Conservation (phyloP, 2,329 filamentous ascomycete genomes). For the Cladosporium cucumerinum region DNA sequence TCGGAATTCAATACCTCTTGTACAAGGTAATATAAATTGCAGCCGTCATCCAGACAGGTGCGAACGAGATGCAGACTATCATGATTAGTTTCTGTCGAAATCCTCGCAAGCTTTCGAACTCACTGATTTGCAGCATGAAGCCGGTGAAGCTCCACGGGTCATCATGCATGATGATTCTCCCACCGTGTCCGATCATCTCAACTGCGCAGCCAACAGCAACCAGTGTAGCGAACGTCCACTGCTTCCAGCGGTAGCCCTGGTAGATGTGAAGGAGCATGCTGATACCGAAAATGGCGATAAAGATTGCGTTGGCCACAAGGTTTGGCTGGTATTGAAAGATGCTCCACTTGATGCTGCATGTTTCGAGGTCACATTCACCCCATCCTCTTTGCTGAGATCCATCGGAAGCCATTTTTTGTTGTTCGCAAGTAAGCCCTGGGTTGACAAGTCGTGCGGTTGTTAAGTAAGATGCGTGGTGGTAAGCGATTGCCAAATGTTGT, state of each 20-base stretch:
- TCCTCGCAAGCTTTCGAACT: not conserved
- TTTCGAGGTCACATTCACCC: conserved; percentile 18
- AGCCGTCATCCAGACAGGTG: conserved; percentile 62
- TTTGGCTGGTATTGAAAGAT: conserved; percentile 50
- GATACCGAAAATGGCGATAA: conserved; percentile 49
- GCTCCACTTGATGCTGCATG: conserved; percentile 18
- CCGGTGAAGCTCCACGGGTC: conserved; percentile 46
- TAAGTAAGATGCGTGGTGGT: not conserved
- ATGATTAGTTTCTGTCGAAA: conserved; percentile 38
- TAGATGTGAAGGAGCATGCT: conserved; percentile 42
- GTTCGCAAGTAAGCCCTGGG: not conserved
- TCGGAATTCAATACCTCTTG: conserved; percentile 18
- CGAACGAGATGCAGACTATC: conserved; percentile 60
- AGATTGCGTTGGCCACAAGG: conserved; percentile 48
- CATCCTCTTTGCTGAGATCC: conserved; percentile 7
- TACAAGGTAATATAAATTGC: conserved; percentile 61
- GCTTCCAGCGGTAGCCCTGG: conserved; percentile 35
- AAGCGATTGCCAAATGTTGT: not conserved
- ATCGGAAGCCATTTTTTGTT: not conserved
- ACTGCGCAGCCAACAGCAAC: conserved; percentile 53
- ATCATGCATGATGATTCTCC: conserved; percentile 53
- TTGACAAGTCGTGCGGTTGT: not conserved
- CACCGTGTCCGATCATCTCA: conserved; percentile 60
- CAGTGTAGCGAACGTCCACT: conserved; percentile 50
- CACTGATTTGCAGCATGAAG: conserved; percentile 40